These are phyloP conservation scores for Stevia rebaudiana DNA, from an alignment of 140 eudicot genomes.

Conservation along the genomic window DNA sequence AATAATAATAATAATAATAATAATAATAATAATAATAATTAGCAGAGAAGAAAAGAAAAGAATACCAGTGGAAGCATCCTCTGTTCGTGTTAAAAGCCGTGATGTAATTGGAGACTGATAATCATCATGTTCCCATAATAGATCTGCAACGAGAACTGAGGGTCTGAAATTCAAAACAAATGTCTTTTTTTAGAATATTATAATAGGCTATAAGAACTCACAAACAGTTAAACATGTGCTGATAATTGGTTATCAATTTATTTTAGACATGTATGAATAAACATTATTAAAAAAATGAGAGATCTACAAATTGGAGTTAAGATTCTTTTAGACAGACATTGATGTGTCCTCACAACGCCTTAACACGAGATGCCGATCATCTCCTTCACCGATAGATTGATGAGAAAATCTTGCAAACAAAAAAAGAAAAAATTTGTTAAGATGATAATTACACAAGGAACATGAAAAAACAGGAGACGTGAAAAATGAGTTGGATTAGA, in stretches of 20 bases:
- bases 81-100: constrained; percentile 42
- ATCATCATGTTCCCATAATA: constrained; percentile 66
- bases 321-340: constrained; percentile 47
- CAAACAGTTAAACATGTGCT: background rate
- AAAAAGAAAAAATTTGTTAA: background rate
- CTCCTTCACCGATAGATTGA: constrained; percentile 93
- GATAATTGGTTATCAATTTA: background rate
- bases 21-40: too few relatives aligned
- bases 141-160: constrained; percentile 76
- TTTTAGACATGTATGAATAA: background rate
- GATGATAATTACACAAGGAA: background rate
- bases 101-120: constrained; percentile 39
- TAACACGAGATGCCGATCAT: constrained; percentile 72
- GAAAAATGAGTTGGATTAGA: background rate
- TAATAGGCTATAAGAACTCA: background rate
- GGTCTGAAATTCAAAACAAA: constrained; percentile 53
- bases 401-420: constrained; percentile 68
- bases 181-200: constrained; percentile 5
- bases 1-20: too few relatives aligned
- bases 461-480: background rate
- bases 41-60: constrained; percentile 16
- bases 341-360: constrained; percentile 81
- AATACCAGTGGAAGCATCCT: constrained; percentile 49
- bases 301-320: background rate
- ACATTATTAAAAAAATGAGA: background rate